These are phyloP conservation scores for Amorphotheca resinae DNA, from an alignment of 495 filamentous ascomycete genomes.

Conservation along the genomic window DNA sequence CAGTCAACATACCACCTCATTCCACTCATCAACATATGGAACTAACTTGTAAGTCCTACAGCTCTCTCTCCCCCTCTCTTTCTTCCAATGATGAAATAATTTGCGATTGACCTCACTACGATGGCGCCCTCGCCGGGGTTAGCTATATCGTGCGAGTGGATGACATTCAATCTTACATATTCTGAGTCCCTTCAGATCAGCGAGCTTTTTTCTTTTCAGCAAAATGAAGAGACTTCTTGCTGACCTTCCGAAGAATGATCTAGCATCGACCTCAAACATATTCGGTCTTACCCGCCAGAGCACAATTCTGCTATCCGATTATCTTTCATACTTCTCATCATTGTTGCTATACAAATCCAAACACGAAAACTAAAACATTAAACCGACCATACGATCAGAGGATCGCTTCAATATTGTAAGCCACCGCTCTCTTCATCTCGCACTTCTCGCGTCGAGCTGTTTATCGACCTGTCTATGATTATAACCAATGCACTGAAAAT, in stretches of 20 bases:
- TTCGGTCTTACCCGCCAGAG: too few relatives aligned
- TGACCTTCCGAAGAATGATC: slow-evolving; percentile 22
- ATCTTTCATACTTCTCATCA: background rate
- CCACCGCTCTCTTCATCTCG: slow-evolving; percentile 1
- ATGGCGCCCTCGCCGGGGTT: slow-evolving; percentile 80
- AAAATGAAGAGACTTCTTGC: background rate
- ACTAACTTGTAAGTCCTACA: background rate
- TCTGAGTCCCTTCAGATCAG: slow-evolving; percentile 45
- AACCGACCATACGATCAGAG: too few relatives aligned
- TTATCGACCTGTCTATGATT: slow-evolving; percentile 49
- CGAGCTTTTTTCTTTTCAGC: slow-evolving; percentile 4
- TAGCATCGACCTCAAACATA: too few relatives aligned
- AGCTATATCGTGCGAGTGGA: slow-evolving; percentile 54
- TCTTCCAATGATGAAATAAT: slow-evolving; percentile 80
- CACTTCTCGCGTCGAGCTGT: background rate
- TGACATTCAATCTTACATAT: slow-evolving; percentile 99
- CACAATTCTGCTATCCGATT: too few relatives aligned
- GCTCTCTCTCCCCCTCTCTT: slow-evolving; percentile 3
- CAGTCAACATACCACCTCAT: background rate
- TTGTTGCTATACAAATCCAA: background rate
- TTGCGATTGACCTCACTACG: slow-evolving; percentile 84
- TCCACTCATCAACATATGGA: background rate
- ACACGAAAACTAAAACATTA: too few relatives aligned
- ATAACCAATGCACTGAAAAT: slow-evolving; percentile 70
- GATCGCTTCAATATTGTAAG: too few relatives aligned